Evolutionary conservation across 73 alveolate genomes (phyloP), one percentile per base, ranked within the genome.

Genomic region (Paramecium bursaria): DNA sequence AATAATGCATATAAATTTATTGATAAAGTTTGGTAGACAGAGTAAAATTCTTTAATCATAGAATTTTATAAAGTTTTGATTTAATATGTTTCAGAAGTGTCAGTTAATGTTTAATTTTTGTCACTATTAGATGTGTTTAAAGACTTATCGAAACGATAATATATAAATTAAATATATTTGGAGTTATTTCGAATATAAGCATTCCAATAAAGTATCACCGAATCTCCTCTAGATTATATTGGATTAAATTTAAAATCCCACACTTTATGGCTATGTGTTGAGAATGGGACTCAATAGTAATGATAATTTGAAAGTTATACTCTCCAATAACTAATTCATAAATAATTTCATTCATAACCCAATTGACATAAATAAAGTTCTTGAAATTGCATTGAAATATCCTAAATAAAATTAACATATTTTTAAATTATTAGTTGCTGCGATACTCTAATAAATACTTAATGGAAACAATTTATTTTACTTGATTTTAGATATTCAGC

Each of bases 381-480:
- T 57, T 27, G 76, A 57, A 14, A 30, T 57, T 1, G 33, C 33
- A 1, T 29, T 57, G 17, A 19, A 27, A 57, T 57, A 57, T 4
- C 76, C 76, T 30, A 57, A 14, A 30, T 11, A 57, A 15, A 57
- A 50, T 10, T 30, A 48, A 1, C 27, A 27, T 57, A 57, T 42
- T 39, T 67, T 39, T 67, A 67, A 42, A 67, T 47, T 67, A 10
- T 33, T 67, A 15, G 27, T 67, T 67, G 82, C 82, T 21, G n/a
- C 82, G 11, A 67, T 57, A 35, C 44, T 67, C 13, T 42, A 67
- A 35, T 67, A 67, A 19, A 21, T 67, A 67, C 44, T 67, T n/a
- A 10, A 42, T n/a, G n/a, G n/a, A n/a, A n/a, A n/a, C n/a, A n/a
- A n/a, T n/a, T n/a, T n/a, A n/a, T n/a, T n/a, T n/a, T n/a, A n/a